These are phyloP conservation scores for Chlorella sp. DNA, from an alignment of 139 green algal species.

Conservation along the genomic window DNA sequence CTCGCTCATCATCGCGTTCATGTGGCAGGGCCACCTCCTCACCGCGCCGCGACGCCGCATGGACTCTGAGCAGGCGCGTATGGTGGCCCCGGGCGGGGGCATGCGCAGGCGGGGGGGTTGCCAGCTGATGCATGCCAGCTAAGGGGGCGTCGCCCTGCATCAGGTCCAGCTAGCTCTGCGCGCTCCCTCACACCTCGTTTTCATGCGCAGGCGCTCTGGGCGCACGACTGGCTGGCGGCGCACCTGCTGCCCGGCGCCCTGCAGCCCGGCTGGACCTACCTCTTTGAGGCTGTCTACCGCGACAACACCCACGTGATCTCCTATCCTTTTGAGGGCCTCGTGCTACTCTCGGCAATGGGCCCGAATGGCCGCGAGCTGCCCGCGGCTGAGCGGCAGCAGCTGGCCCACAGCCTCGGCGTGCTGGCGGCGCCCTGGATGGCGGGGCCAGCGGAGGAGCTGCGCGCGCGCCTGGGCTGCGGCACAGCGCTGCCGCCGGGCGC, in stretches of 20 bases:
- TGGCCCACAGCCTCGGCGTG: not conserved
- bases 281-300: not conserved
- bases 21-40: not conserved
- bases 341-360: not conserved
- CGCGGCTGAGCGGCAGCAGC: not conserved
- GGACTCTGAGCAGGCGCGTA: not conserved
- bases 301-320: conserved; percentile 4
- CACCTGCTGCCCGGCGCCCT: not conserved
- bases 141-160: not conserved
- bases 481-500: not conserved
- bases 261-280: conserved; percentile 8
- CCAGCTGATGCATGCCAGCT: no score
- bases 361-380: not conserved
- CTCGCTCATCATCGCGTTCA: not conserved
- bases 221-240: not conserved
- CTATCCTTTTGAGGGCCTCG: not conserved
- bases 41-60: not conserved
- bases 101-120: no score
- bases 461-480: not conserved
- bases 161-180: not conserved
- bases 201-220: not conserved
- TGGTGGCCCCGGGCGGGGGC: no score
- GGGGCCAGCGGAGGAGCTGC: not conserved
- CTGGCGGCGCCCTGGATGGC: not conserved
- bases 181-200: not conserved